These are phyloP conservation scores for Aspergillus hiratsukae DNA, from an alignment of 2,329 filamentous ascomycete genomes.

Conservation along the genomic window DNA sequence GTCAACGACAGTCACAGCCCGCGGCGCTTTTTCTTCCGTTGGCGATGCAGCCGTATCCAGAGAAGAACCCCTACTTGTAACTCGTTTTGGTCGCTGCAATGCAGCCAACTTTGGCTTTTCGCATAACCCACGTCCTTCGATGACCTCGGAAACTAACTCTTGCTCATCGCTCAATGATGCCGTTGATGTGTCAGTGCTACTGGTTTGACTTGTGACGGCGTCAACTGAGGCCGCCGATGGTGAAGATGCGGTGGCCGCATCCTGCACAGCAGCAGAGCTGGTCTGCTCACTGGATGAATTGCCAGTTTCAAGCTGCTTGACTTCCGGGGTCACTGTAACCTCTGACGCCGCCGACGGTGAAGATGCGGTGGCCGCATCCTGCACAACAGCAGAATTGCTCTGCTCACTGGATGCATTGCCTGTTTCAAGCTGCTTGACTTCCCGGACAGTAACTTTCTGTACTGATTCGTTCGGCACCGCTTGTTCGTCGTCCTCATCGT, in stretches of 20 bases:
- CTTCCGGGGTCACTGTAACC: background rate
- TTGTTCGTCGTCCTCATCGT: conserved; percentile 25
- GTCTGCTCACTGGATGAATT: background rate
- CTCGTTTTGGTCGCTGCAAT: conserved; percentile 28
- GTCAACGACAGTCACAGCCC: conserved; percentile 14
- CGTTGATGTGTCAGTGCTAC: conserved; percentile 17
- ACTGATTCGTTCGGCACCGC: conserved; percentile 9
- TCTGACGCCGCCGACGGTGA: too few species aligned
- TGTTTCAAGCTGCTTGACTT: background rate
- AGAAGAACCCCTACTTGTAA: conserved; percentile 22
- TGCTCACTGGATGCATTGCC: background rate
- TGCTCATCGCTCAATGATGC: conserved; percentile 19
- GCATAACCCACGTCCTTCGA: conserved; percentile 29
- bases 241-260: conserved; percentile 15
- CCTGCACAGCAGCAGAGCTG: conserved; percentile 10
- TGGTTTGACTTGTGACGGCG: conserved; percentile 15
- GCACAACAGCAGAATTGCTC: conserved; percentile 3
- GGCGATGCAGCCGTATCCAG: conserved; percentile 16
- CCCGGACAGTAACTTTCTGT: background rate
- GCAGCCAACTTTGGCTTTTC: conserved; percentile 26
- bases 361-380: background rate
- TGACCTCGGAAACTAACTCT: conserved; percentile 21
- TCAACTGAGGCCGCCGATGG: conserved; percentile 16
- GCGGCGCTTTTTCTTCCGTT: conserved; percentile 17
- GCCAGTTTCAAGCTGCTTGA: background rate